Percentiles rank a stretch among this genome's conserved stretches.
Evolutionary conservation across 1,139 yeast genomes (phyloP).

Genomic region (Suhomyces terraborum): DNA sequence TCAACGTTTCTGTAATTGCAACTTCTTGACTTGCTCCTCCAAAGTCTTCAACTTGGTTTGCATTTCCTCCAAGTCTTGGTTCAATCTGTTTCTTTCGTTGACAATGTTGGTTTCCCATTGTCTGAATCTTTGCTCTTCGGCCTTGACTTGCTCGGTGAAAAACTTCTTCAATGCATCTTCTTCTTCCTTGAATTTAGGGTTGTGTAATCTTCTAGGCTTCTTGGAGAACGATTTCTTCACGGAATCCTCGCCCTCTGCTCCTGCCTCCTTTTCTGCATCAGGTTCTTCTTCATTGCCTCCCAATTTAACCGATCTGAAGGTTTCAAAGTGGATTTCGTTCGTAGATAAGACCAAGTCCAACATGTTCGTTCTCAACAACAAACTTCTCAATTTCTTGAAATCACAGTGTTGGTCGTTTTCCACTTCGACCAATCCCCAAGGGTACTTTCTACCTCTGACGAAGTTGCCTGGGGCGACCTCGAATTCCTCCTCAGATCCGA

Average conservation of each 20-base stretch:
- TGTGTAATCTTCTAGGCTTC: slow-evolving; percentile 61
- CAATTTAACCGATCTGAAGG: slow-evolving; percentile 80
- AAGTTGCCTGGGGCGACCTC: slow-evolving; percentile 74
- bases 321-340: slow-evolving; percentile 90
- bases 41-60: slow-evolving; percentile 70
- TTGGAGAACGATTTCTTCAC: slow-evolving; percentile 36
- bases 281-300: slow-evolving; percentile 54
- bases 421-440: slow-evolving; percentile 97
- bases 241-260: slow-evolving; percentile 38
- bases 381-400: slow-evolving; percentile 85
- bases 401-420: slow-evolving; percentile 96
- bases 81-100: slow-evolving; percentile 90
- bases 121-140: slow-evolving; percentile 94
- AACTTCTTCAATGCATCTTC: slow-evolving; percentile 92
- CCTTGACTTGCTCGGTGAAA: slow-evolving; percentile 97
- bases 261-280: slow-evolving; percentile 29
- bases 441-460: slow-evolving; percentile 89
- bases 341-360: slow-evolving; percentile 85
- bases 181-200: slow-evolving; percentile 94
- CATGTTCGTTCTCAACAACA: slow-evolving; percentile 89
- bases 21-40: slow-evolving; percentile 71
- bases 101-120: slow-evolving; percentile 98
- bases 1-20: slow-evolving; percentile 54
- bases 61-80: slow-evolving; percentile 89
- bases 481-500: slow-evolving; percentile 88